Evolutionary conservation across 164 flowering plant species (phyloP).

Genomic region (Nymphaea thermarum): DNA sequence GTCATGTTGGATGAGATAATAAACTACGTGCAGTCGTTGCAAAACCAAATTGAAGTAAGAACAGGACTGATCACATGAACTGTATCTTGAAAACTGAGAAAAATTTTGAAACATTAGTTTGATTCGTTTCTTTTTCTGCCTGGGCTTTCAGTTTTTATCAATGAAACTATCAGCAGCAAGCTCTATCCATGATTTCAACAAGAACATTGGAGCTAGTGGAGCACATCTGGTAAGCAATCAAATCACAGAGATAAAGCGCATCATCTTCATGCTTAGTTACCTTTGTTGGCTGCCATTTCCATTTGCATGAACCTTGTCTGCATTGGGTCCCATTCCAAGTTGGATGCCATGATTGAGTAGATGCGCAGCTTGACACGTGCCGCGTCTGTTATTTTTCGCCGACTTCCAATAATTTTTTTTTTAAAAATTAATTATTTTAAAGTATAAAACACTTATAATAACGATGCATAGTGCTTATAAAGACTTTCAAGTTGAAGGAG

Average conservation of each 20-base stretch:
- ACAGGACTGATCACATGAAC: background rate
- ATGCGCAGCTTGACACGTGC: background rate
- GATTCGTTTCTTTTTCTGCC: background rate
- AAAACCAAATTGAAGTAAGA: background rate
- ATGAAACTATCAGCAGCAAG: conserved; percentile 64
- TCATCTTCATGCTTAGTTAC: background rate
- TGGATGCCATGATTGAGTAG: background rate
- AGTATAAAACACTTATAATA: too few relatives aligned
- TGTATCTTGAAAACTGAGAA: too few relatives aligned
- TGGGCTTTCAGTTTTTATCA: conserved; percentile 37
- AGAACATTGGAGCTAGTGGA: conserved; percentile 25
- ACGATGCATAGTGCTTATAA: too few relatives aligned
- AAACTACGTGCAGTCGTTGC: conserved; percentile 2
- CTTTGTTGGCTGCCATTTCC: background rate
- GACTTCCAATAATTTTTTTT: too few relatives aligned
- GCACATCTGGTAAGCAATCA: conserved; percentile 23
- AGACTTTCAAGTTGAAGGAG: too few relatives aligned
- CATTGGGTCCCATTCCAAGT: background rate
- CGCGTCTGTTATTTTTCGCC: background rate
- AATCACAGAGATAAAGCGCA: background rate
- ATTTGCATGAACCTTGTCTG: background rate
- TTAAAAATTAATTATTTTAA: too few relatives aligned
- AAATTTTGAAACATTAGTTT: background rate
- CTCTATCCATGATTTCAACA: conserved; percentile 39
- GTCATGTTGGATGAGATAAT: conserved; percentile 46